Percentiles rank a stretch among this genome's conserved stretches.
phyloP scores from a whole-genome alignment of 306 rosid genomes.

The Trifolium pratense region DNA sequence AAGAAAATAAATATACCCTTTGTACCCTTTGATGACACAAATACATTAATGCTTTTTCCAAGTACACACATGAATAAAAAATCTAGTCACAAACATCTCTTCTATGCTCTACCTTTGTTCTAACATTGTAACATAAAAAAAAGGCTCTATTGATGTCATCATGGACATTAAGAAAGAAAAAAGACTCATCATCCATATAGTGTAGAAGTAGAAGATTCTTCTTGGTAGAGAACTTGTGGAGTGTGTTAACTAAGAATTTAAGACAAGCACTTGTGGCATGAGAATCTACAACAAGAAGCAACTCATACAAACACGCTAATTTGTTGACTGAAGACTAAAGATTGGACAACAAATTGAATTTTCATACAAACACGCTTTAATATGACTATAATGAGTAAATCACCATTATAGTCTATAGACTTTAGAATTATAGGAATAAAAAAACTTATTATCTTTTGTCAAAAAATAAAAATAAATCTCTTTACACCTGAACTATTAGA shows the following conservation, averaged over 20 bases:
- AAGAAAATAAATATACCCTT: neutral
- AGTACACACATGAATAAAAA: slow-evolving; percentile 31
- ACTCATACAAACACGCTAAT: slow-evolving; percentile 15
- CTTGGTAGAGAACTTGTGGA: slow-evolving; percentile 41
- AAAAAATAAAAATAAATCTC: too few species aligned
- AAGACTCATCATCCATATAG: neutral
- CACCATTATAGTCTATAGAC: neutral
- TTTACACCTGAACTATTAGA: too few species aligned
- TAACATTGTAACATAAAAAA: slow-evolving; percentile 29
- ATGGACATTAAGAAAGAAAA: slow-evolving; percentile 8
- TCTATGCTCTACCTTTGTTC: slow-evolving; percentile 39
- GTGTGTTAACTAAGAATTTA: slow-evolving; percentile 29
- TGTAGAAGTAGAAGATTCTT: slow-evolving; percentile 39
- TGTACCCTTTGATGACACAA: slow-evolving; percentile 22
- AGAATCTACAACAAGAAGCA: slow-evolving; percentile 40
- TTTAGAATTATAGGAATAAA: neutral
- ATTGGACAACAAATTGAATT: neutral
- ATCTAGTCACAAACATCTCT: slow-evolving; percentile 37
- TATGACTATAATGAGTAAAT: neutral
- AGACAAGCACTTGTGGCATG: slow-evolving; percentile 12
- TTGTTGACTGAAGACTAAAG: slow-evolving; percentile 23
- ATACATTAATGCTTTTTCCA: slow-evolving; percentile 25
- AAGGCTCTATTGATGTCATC: slow-evolving; percentile 28
- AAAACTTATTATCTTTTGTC: too few species aligned
- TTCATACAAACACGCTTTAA: neutral